Evolutionary conservation across 176 grass and related monocot genomes (phyloP), one percentile per base, ranked within the genome.

Genomic region (Carex kokanica): DNA sequence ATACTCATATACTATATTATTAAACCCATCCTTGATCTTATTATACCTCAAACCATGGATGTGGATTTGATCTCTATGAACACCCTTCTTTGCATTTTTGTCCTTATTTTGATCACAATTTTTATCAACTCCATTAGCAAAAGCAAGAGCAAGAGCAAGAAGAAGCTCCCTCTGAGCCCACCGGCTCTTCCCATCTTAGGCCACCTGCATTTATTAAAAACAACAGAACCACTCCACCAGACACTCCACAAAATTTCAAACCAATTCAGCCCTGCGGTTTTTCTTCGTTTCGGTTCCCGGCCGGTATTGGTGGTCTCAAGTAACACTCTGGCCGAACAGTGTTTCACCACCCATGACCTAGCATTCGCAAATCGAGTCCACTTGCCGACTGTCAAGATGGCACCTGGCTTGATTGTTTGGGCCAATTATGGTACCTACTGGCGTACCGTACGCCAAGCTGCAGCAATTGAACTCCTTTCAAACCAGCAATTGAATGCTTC

Each of bases 291-390:
- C 6, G 79, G 85, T 2, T 87, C 85, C 51, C 79, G 20, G 3
- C 85, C 64, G 16, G 78, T 74, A 17, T 41, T 87, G 62, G 36
- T 87, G 17, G 55, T 87, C 27, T 87, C 85, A 54, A 73, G 29
- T 34, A 13, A 27, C 29, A 4, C 64, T 47, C 64, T 81, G 11
- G 79, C 79, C 4, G 79, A 87, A n/a, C 78, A 87, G 78, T 87
- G 85, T 56, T 87, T 87, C 34, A 83, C 78, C 27, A 49, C 9
- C 27, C 52, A 87, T 34, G 85, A 87, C 79, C 47, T 87, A n/a
- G 18, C 65, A 41, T 87, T 87, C 36, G 61, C 85, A 59, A 87
- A 73, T 32, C 79, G 85, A 15, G 63, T 71, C 62, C 58, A 53
- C 4, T 38, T 83, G 31, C 81, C 51, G 18, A 31, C 51, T 14